Conservation (phyloP, 805 yeast genomes). For the Candida pini region DNA sequence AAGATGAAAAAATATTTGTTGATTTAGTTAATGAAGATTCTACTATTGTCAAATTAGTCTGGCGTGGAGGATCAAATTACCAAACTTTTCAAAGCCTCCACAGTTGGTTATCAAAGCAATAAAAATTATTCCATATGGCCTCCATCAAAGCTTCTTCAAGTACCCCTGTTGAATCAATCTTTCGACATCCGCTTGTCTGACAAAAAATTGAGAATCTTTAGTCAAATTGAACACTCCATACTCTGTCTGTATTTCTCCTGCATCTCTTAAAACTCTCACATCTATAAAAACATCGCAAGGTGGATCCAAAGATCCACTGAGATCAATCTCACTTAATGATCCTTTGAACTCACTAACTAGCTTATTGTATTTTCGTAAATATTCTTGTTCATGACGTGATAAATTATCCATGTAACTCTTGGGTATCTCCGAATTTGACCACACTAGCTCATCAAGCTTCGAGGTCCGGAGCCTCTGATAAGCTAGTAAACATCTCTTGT, state of each 20-base stretch:
- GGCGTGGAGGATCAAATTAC: slow-evolving; percentile 23
- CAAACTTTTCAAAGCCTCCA: slow-evolving; percentile 28
- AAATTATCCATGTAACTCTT: slow-evolving; percentile 40
- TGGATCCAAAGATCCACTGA: slow-evolving; percentile 85
- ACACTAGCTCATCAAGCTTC: slow-evolving; percentile 58
- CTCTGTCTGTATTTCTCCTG: slow-evolving; percentile 96
- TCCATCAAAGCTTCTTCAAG: slow-evolving; percentile 47
- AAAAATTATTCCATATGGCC: no score
- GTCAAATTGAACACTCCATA: slow-evolving; percentile 92
- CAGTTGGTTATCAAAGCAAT: slow-evolving; percentile 15
- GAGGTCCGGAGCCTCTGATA: slow-evolving; percentile 71
- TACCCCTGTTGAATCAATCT: slow-evolving; percentile 91
- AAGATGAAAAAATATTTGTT: not conserved
- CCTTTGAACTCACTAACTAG: slow-evolving; percentile 73
- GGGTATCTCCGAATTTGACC: slow-evolving; percentile 60
- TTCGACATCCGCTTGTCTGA: slow-evolving; percentile 91
- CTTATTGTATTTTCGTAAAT: slow-evolving; percentile 64
- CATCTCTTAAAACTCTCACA: slow-evolving; percentile 87
- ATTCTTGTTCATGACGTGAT: slow-evolving; percentile 77
- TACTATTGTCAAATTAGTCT: slow-evolving; percentile 2
- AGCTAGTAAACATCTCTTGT: slow-evolving; percentile 84
- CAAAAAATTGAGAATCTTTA: slow-evolving; percentile 91
- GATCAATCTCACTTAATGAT: slow-evolving; percentile 72
- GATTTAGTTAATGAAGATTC: not conserved
- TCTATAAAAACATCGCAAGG: slow-evolving; percentile 91